Evolutionary conservation across 352 stramenopile genomes (phyloP).

Genomic region (Phytophthora citrophthora): DNA sequence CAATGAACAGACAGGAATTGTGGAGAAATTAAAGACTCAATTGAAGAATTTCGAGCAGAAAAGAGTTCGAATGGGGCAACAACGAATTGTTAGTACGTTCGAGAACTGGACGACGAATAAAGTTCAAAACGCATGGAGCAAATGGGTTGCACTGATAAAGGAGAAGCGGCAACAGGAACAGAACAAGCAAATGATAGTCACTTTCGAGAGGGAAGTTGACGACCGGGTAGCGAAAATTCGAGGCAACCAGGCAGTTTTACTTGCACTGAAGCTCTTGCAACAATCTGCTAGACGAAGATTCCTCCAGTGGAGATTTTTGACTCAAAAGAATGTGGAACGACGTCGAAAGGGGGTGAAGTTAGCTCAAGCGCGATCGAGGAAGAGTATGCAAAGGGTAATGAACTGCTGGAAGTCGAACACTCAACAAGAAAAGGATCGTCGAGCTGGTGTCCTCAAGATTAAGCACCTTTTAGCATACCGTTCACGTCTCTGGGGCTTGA

Average conservation of each 20-base stretch:
- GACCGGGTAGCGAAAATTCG: slow-evolving; percentile 16
- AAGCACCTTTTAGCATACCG: slow-evolving; percentile 5
- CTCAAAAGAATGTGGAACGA: slow-evolving; percentile 5
- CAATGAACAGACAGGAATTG: slow-evolving; percentile 25
- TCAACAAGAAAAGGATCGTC: slow-evolving; percentile 1
- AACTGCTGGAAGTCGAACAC: slow-evolving; percentile 12
- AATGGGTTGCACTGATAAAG: slow-evolving; percentile 35
- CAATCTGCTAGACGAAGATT: slow-evolving; percentile 25
- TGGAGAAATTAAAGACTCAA: slow-evolving; percentile 27
- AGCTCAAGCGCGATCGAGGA: not conserved
- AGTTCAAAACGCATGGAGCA: slow-evolving; percentile 44
- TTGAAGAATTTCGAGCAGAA: slow-evolving; percentile 26
- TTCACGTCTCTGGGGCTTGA: slow-evolving; percentile 16
- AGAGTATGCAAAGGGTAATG: slow-evolving; percentile 6
- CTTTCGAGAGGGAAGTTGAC: slow-evolving; percentile 17
- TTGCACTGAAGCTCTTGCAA: slow-evolving; percentile 27
- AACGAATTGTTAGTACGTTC: slow-evolving; percentile 37
- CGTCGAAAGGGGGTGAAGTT: slow-evolving; percentile 3
- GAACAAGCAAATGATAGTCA: slow-evolving; percentile 7
- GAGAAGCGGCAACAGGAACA: slow-evolving; percentile 19
- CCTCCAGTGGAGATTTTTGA: slow-evolving; percentile 10
- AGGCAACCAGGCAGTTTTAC: slow-evolving; percentile 18
- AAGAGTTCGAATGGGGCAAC: slow-evolving; percentile 3
- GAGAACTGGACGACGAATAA: slow-evolving; percentile 39
- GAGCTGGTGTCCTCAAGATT: slow-evolving; percentile 5